Percentiles rank a stretch among this genome's conserved stretches.
Evolutionary conservation across 768 basidiomycete genomes (phyloP).

Genomic region (Auriculariales sp.): DNA sequence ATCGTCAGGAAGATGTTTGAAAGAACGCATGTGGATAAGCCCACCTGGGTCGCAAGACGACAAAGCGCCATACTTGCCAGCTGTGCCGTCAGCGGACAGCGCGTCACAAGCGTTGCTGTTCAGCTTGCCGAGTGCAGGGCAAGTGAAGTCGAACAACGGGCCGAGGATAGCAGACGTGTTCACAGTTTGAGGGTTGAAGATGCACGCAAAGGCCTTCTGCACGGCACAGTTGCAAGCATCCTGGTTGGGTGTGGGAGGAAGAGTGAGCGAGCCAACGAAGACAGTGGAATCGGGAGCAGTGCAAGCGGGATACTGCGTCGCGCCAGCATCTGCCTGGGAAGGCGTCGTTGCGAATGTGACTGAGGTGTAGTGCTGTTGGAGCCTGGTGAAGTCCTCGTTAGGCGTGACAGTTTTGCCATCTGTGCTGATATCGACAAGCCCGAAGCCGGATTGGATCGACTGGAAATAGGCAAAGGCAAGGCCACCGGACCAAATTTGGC

Average conservation of each 20-base stretch:
- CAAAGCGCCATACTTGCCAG: slow-evolving; percentile 63
- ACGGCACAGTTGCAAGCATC: slow-evolving; percentile 67
- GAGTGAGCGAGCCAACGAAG: slow-evolving; percentile 47
- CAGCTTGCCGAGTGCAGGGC: slow-evolving; percentile 40
- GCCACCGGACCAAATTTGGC: slow-evolving; percentile 75
- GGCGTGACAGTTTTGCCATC: slow-evolving; percentile 55
- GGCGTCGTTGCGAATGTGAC: slow-evolving; percentile 51
- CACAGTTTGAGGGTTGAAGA: slow-evolving; percentile 46
- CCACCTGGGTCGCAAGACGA: slow-evolving; percentile 73
- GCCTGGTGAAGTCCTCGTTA: slow-evolving; percentile 49
- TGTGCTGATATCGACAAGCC: slow-evolving; percentile 64
- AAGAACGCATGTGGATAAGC: neutral
- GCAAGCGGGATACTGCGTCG: slow-evolving; percentile 40
- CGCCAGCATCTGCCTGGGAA: slow-evolving; percentile 34
- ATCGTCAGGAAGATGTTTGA: slow-evolving; percentile 2
- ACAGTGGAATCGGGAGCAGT: slow-evolving; percentile 37
- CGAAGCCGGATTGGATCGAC: slow-evolving; percentile 63
- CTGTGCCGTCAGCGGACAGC: slow-evolving; percentile 57
- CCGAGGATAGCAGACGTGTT: slow-evolving; percentile 51
- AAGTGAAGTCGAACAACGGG: slow-evolving; percentile 48
- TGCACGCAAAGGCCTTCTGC: slow-evolving; percentile 47
- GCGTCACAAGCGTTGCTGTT: slow-evolving; percentile 45
- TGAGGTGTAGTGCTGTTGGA: slow-evolving; percentile 44
- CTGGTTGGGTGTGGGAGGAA: slow-evolving; percentile 78
- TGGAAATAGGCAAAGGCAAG: slow-evolving; percentile 79